Evolutionary conservation across 768 basidiomycete species (phyloP).

Genomic region (Lactarius trivialis): DNA sequence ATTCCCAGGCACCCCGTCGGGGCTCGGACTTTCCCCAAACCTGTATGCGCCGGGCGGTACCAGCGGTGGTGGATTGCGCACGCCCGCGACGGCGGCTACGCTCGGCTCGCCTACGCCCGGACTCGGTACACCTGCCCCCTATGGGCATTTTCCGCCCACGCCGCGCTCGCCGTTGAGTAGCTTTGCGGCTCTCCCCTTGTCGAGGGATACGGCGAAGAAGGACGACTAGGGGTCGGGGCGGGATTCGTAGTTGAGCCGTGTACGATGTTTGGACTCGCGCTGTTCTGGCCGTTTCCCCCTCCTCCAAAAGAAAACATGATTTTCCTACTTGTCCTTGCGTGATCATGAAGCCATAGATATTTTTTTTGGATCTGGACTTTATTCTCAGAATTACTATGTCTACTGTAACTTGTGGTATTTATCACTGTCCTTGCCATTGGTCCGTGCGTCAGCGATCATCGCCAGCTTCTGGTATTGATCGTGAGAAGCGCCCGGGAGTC

Average conservation of each 20-base stretch:
- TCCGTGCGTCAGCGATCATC: too few species aligned
- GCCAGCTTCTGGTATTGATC: too few species aligned
- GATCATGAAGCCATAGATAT: not conserved
- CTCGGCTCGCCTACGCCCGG: constrained; percentile 24
- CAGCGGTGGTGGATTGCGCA: not conserved
- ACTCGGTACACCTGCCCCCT: constrained; percentile 21
- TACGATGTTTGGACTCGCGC: not conserved
- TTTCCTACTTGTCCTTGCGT: not conserved
- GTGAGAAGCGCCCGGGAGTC: too few species aligned
- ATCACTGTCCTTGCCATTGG: too few species aligned
- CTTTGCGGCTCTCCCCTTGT: not conserved
- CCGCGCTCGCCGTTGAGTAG: constrained; percentile 27
- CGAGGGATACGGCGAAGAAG: constrained; percentile 5
- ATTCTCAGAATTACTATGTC: too few species aligned
- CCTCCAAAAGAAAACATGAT: not conserved
- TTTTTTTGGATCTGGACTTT: too few species aligned
- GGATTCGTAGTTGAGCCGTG: not conserved
- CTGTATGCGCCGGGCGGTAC: constrained; percentile 6
- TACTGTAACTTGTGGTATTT: too few species aligned
- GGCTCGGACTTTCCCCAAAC: constrained; percentile 15
- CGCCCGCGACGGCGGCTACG: constrained; percentile 28
- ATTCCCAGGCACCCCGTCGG: constrained; percentile 13
- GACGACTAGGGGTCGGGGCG: not conserved
- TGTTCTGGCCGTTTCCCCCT: not conserved
- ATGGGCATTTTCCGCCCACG: constrained; percentile 33